A percentile compares a stretch with the other conserved stretches of the same genome.
These are phyloP conservation scores for Rubia balearica DNA, from an alignment of 305 asterid species.

Conservation along the genomic window DNA sequence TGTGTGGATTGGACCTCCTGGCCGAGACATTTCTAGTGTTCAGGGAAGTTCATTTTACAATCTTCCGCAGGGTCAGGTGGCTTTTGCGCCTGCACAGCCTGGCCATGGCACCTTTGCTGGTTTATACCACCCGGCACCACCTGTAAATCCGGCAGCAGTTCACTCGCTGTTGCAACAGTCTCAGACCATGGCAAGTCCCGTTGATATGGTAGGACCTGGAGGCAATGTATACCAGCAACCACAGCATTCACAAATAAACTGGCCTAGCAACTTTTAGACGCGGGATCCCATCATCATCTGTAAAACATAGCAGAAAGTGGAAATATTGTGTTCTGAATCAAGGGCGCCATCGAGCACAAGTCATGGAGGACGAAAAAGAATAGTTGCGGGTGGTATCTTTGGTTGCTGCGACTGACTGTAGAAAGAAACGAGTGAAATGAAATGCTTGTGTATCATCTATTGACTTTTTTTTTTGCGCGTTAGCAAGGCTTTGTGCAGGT, in stretches of 20 bases:
- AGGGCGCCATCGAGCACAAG: background rate
- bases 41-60: conserved; percentile 77
- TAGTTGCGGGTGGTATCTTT: conserved; percentile 7
- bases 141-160: conserved; percentile 52
- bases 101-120: conserved; percentile 77
- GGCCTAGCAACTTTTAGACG: conserved; percentile 30
- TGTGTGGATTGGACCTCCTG: conserved; percentile 60
- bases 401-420: conserved; percentile 15
- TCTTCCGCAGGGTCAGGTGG: conserved; percentile 81
- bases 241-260: conserved; percentile 31
- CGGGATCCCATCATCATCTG: conserved; percentile 9
- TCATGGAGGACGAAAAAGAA: background rate
- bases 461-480: conserved; percentile 5
- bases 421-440: conserved; percentile 9
- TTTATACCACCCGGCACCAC: conserved; percentile 79
- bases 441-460: conserved; percentile 15
- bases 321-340: conserved; percentile 4
- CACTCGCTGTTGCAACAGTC: conserved; percentile 83
- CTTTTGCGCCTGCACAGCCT: conserved; percentile 67
- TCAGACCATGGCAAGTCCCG: conserved; percentile 64
- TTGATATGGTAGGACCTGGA: conserved; percentile 40
- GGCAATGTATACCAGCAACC: conserved; percentile 29
- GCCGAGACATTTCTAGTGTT: conserved; percentile 63
- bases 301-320: conserved; percentile 12
- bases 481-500: conserved; percentile 19